Base-by-base conservation (phyloP, 2,329 filamentous ascomycete species). In the Talaromyces sp. region DNA sequence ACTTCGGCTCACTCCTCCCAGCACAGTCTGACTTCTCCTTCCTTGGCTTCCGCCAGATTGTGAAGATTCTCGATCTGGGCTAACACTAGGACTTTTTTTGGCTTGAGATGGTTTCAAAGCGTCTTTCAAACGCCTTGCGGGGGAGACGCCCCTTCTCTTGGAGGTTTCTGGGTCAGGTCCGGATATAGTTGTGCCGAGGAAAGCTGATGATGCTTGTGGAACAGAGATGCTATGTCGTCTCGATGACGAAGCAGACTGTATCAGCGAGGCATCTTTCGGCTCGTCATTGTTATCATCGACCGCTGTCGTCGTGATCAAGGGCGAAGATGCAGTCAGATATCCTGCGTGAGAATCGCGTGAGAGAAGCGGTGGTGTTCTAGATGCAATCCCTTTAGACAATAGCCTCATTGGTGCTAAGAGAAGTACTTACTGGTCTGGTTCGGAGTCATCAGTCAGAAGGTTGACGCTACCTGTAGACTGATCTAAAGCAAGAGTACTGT, bases 91-190 rank as follows among this genome's bases (percentile, higher is more conserved):
- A 63, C 77, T 81, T 71, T 82, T 86, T 70, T 83, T 86, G 50
- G 82, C 79, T 39, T 73, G 71, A 11, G 70, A 72, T 8, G 73
- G 75, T 63, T 79, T 84, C 70, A 95, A 91, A 12, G 88, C 89
- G 71, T 88, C 87, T 73, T 85, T 89, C 65, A 93, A 80, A 70
- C 87, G 90, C 70, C 86, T 85, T 58, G 84, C 86, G 11, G 90
- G 89, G 9, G 91, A 93, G 21, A 84, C 81, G 25, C 86, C 86
- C 64, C 89, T 84, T 67, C 83, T 83, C 65, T 79, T 77, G 52
- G 76, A 72, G 64, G 54, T 67, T 44, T 78, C 72, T 42, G 70
- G 68, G 25, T 76, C 72, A 16, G 75, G 67, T 54, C 71, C 71
- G 55, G 76, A 67, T 44, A 70, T 68, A 61, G 70, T 69, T 23